Base-by-base conservation (phyloP, 2,329 filamentous ascomycete genomes). In the Davidsoniella eucalypti region DNA sequence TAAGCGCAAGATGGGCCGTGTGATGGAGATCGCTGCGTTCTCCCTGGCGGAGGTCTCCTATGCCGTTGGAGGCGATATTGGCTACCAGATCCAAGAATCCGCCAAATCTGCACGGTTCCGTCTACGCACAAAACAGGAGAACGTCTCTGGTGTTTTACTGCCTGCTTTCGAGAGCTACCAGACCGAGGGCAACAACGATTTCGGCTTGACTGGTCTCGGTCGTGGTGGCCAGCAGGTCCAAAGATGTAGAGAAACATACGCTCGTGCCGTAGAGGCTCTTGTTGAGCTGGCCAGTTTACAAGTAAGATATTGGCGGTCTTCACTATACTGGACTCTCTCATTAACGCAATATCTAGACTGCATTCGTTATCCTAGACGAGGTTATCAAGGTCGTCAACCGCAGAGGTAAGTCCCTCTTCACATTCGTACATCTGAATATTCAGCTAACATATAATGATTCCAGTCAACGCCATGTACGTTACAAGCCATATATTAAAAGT, bases 371-470 rank as follows among this genome's bases (percentile, higher is more conserved):
- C 56, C 67, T 98, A 54, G 92, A 98, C 63, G 92, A 98, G 67
- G 92, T 98, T 52, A 98, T 98, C 69, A 98, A 98, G 70, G 87
- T 96, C 23, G 92, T 98, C 50, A 98, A 98, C 65, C 79, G 92
- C 61, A 82, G 92, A 85, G 83, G 82, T 84, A 66, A 63, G 71
- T 62, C 44, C 3, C 17, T 39, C 23, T 18, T 37, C 23, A 21
- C 23, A 45, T n/a, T 25, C 33, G 12, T 29, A 29, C 17, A 17
- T 38, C 16, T 21, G 25, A 44, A 29, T 17, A 8, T 33, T 8
- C n/a, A 50, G n/a, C 47, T 53, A 58, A 64, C 54, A 16, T 23
- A 37, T 25, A 55, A 52, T 53, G 18, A 18, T 42, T 55, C 43
- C 52, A 85, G 90, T 96, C 16, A 95, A 95, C 62, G 90, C 90